Base-by-base conservation (phyloP, 1,284 basidiomycete genomes). In the Afroboletus lepidellus region DNA sequence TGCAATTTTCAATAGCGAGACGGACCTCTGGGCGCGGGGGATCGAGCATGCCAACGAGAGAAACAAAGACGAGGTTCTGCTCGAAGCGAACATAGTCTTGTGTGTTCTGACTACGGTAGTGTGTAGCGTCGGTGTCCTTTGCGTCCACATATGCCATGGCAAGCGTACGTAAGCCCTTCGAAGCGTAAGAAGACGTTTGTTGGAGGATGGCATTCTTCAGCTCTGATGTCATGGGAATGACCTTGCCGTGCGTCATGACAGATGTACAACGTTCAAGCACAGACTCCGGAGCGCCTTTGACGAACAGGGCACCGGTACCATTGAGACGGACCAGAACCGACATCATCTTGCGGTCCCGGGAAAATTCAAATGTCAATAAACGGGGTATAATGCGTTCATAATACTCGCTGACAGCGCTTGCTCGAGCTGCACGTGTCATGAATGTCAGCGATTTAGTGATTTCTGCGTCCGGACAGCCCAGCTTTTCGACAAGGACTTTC, bases 341-440 rank as follows among this genome's bases (percentile, higher is more conserved):
- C 96, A 98, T 99, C 81, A 94, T 95, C 75, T 98, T 99, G 69
- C 96, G 90, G 72, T 99, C 97, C 32, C 96, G 88, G 25, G 93
- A 92, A 73, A 99, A 99, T 70, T 98, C 96, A 66, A 99, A 95
- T 3, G 95, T 98, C 58, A 96, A 74, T 12, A 97, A 77, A 55
- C 94, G 86, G 18, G 85, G 77, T 63, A 93, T 86, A 20, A 74
- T 77, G 44, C 77, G 75, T 60, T 94, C 90, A 65, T 91, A 87
- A 70, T 87, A 81, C 46, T 90, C 85, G 74, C 90, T 93, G 70
- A 98, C 81, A 34, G 88, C 93, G 58, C 82, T 91, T 44, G 88
- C 85, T 50, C 94, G 90, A 38, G 75, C 72, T 18, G 76, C 70
- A 25, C 81, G 79, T 11, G 83, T 69, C 20, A 95, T 76, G 36